These are phyloP conservation scores for Cyanidium caldarium DNA, from an alignment of 23 red algal species.

Conservation along the genomic window DNA sequence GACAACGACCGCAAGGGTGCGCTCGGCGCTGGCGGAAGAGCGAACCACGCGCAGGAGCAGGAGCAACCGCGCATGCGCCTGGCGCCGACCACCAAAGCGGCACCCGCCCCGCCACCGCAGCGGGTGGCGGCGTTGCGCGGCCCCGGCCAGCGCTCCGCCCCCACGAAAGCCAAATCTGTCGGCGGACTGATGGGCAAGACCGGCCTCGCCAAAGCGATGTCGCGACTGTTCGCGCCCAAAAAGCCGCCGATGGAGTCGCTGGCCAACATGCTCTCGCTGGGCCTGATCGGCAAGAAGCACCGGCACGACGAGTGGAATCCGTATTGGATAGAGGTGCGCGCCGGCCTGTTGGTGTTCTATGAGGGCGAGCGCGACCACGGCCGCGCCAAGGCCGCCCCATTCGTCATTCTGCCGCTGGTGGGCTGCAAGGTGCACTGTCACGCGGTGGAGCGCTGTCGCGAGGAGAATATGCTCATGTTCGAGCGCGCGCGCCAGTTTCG, in stretches of 20 bases:
- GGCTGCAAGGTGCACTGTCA: not conserved
- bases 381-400: not conserved
- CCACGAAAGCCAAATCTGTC: too few relatives aligned
- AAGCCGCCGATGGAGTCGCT: not conserved
- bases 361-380: not conserved
- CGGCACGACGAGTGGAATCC: not conserved
- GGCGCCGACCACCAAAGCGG: too few relatives aligned
- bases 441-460: not conserved
- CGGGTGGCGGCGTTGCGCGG: too few relatives aligned
- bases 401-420: not conserved
- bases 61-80: too few relatives aligned
- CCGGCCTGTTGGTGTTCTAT: not conserved
- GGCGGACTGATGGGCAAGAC: too few relatives aligned
- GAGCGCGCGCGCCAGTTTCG: too few relatives aligned
- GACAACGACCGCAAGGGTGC: too few relatives aligned
- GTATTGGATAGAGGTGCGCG: not conserved
- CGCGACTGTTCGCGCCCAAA: not conserved
- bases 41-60: too few relatives aligned
- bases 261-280: not conserved
- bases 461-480: too few relatives aligned
- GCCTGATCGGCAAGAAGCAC: not conserved
- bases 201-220: not conserved
- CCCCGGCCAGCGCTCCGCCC: too few relatives aligned
- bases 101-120: too few relatives aligned
- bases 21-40: too few relatives aligned